Evolutionary conservation across 1,139 yeast species (phyloP).

Genomic region (Candida sp.): DNA sequence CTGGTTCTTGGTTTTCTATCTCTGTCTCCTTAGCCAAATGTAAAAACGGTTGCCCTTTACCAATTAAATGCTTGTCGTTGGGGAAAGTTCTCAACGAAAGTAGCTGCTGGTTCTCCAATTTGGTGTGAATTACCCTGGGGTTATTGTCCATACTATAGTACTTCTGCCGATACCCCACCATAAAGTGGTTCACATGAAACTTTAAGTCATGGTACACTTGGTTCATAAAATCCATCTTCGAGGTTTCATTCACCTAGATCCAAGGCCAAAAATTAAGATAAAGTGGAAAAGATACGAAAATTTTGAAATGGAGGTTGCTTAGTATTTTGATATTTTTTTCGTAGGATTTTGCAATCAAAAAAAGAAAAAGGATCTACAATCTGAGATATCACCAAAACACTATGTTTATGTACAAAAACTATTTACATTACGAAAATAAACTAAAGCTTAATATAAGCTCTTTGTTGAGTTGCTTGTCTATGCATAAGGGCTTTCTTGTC

Average conservation of each 20-base stretch:
- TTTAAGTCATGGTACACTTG: constrained; percentile 22
- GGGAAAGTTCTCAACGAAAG: constrained; percentile 43
- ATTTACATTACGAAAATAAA: not conserved
- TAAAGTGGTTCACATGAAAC: constrained; percentile 32
- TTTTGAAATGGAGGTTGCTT: not conserved
- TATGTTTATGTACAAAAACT: not conserved
- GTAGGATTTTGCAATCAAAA: constrained; percentile 4
- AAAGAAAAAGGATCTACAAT: not conserved
- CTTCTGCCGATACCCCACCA: constrained; percentile 41
- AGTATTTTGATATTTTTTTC: not conserved
- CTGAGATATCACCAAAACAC: not conserved
- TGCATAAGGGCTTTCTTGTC: constrained; percentile 87
- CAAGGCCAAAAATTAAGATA: not conserved
- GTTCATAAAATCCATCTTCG: constrained; percentile 9
- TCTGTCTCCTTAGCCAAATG: constrained; percentile 6
- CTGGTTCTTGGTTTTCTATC: not conserved
- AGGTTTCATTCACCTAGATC: not conserved
- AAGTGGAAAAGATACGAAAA: not conserved
- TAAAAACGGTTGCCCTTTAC: not conserved
- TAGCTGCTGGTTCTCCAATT: constrained; percentile 39
- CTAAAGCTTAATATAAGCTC: constrained; percentile 60
- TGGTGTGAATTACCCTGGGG: constrained; percentile 44
- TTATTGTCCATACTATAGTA: constrained; percentile 44
- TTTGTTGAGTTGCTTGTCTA: constrained; percentile 80
- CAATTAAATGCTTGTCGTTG: constrained; percentile 24